Base-by-base conservation (phyloP, 73 alveolate species). In the Blepharisma stoltei region DNA sequence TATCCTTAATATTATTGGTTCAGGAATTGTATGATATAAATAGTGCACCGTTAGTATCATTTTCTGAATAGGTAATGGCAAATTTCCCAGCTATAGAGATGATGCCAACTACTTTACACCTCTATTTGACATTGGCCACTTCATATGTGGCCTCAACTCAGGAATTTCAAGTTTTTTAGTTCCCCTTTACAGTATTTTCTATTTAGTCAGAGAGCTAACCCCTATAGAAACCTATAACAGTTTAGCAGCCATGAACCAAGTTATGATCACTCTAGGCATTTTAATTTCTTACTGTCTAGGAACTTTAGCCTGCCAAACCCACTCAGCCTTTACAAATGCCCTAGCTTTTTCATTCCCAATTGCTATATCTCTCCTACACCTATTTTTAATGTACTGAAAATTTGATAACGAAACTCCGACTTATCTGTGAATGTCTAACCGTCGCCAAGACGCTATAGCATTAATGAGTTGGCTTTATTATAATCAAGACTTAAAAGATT, bases 221-320 rank as follows among this genome's bases (percentile, higher is more conserved):
- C 73, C 73, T n/a, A 14, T 14, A 14, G 73, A 60, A 18, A 60
- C 23, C 23, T 60, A 60, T 25, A 38, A 8, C 48, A 60, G 45
- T 2, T 4, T 60, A n/a, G 73, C 46, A 20, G 38, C 73, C n/a
- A 25, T 60, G n/a, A 60, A 60, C 23, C 73, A 60, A 38, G 14
- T 60, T 1, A 60, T 60, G 73, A 60, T 60, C 2, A 60, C 73
- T 4, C 23, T 60, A 1, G 73, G 73, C 1, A 60, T 60, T 60
- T 60, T 60, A 8, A 8, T 60, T 9, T n/a, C 73, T 60, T 60
- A 20, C 14, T 14, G 14, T 14, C 3, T 60, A 14, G 45, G 73
- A 8, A 14, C 14, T 60, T 3, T 25, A 1, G 41, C 41, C 5
- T 32, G 41, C 41, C 41, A 32, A 32, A 32, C 41, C 41, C 41